Evolutionary conservation across 495 filamentous ascomycete genomes (phyloP).

Genomic region (Aspergillus heteromorphus): DNA sequence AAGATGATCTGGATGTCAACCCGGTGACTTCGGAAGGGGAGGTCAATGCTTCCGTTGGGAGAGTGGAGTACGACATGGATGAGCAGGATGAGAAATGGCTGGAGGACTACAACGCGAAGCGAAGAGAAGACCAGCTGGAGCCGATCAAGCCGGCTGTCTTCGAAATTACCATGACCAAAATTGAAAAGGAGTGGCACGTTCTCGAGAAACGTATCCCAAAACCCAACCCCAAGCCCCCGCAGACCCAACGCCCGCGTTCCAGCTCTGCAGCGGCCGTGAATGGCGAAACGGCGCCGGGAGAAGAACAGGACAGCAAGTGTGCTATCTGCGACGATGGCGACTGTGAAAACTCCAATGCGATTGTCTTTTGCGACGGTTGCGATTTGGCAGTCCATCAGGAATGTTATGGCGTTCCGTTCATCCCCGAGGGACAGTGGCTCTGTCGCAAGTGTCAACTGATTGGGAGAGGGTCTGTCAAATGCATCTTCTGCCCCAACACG

Average conservation of each 20-base stretch:
- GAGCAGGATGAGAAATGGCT: conserved; percentile 98
- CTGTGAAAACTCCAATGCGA: conserved; percentile 99
- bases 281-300: conserved; percentile 75
- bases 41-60: conserved; percentile 54
- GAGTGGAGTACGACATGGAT: conserved; percentile 99
- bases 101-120: conserved; percentile 70
- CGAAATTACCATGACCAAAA: conserved; percentile 96
- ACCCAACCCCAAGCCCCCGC: conserved; percentile 88
- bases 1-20: conserved; percentile 73
- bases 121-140: conserved; percentile 66
- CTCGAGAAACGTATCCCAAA: conserved; percentile 96
- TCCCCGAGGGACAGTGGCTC: conserved; percentile 97
- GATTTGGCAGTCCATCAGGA: conserved; percentile 98
- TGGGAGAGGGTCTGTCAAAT: conserved; percentile 86
- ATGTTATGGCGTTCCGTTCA: conserved; percentile 98
- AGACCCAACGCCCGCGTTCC: conserved; percentile 82
- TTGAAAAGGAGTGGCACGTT: conserved; percentile 97
- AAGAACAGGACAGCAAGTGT: conserved; percentile 96
- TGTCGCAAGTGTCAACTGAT: conserved; percentile 96
- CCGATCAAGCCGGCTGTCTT: conserved; percentile 88
- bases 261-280: conserved; percentile 90
- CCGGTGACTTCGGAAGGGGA: conserved; percentile 58
- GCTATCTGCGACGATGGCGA: conserved; percentile 98
- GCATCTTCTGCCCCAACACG: conserved; percentile 96
- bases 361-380: conserved; percentile 98